Conservation (phyloP, 352 stramenopile genomes). For the Phytopythium sindhum region DNA sequence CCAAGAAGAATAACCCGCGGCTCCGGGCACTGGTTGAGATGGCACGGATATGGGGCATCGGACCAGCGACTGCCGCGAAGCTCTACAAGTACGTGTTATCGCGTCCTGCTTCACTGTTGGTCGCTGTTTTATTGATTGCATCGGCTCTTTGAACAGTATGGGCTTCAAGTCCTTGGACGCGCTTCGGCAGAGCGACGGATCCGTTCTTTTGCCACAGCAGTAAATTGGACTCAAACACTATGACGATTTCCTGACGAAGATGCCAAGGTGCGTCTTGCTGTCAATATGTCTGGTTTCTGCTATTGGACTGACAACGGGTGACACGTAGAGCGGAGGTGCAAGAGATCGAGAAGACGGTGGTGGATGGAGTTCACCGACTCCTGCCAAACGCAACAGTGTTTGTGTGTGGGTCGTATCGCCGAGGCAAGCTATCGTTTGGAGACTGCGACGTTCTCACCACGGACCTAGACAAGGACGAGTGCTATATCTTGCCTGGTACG, state of each 20-base stretch:
- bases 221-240: slow-evolving; percentile 82
- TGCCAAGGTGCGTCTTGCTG: slow-evolving; percentile 39
- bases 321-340: slow-evolving; percentile 53
- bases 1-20: slow-evolving; percentile 65
- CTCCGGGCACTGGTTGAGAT: slow-evolving; percentile 59
- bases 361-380: slow-evolving; percentile 62
- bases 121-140: neutral
- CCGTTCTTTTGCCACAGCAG: slow-evolving; percentile 56
- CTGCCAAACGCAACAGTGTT: slow-evolving; percentile 59
- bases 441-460: slow-evolving; percentile 84
- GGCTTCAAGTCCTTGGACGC: slow-evolving; percentile 66
- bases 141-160: slow-evolving; percentile 16
- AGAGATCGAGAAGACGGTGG: slow-evolving; percentile 71
- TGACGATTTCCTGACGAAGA: slow-evolving; percentile 73
- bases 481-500: slow-evolving; percentile 55
- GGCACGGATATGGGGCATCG: slow-evolving; percentile 76
- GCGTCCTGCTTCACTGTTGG: neutral
- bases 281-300: neutral
- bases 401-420: slow-evolving; percentile 76
- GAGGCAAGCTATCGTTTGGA: slow-evolving; percentile 62
- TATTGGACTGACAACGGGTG: neutral
- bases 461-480: slow-evolving; percentile 62
- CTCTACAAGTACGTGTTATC: slow-evolving; percentile 53
- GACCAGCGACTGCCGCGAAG: slow-evolving; percentile 66
- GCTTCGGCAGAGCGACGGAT: slow-evolving; percentile 30